Evolutionary conservation across 352 stramenopile species (phyloP), one percentile per base, ranked within the genome.

Genomic region (Nothophytophthora sp.): DNA sequence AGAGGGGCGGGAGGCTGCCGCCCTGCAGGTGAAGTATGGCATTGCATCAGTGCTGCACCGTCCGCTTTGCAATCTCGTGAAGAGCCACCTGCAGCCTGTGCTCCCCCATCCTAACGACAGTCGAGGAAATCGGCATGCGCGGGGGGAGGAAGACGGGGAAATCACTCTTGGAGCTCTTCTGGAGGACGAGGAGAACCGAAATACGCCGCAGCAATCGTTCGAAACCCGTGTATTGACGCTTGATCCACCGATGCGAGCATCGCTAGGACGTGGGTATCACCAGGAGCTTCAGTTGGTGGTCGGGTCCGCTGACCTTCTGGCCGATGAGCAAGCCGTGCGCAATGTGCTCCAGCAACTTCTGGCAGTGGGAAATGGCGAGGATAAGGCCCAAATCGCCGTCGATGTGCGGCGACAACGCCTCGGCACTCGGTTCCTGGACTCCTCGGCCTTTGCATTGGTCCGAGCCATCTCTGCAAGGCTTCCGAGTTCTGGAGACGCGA

Each of bases 11-110:
- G 45, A 55, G 20, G 19, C 50, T 39, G 46, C 34, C 29, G 60
- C 49, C 45, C n/a, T 55, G 15, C 36, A 61, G 37, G 47, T 73
- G 2, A 67, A 66, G 15, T 57, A 51, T 27, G 59, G 63, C 9
- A 28, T 73, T 4, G 29, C 45, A 2, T 28, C 34, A 13, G 32
- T 36, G 2, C 34, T 69, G 19, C 50, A 73, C 34, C 43, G 45
- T 36, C 59, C 63, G 5, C 19, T 73, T 9, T 67, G 59, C 20
- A 69, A 70, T 28, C 55, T 73, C 6, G 35, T 73, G 8, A 25
- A 29, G 15, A 42, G 34, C 22, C 40, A 55, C 39, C 15, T 58
- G 30, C 41, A 46, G n/a, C 60, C 60, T 18, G 30, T 70, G 6
- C 25, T 65, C 3, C 60, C 54, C 20, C 48, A 54, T 13, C 41